Base-by-base conservation (phyloP, 805 yeast species). In the Yarrowia bubula region DNA sequence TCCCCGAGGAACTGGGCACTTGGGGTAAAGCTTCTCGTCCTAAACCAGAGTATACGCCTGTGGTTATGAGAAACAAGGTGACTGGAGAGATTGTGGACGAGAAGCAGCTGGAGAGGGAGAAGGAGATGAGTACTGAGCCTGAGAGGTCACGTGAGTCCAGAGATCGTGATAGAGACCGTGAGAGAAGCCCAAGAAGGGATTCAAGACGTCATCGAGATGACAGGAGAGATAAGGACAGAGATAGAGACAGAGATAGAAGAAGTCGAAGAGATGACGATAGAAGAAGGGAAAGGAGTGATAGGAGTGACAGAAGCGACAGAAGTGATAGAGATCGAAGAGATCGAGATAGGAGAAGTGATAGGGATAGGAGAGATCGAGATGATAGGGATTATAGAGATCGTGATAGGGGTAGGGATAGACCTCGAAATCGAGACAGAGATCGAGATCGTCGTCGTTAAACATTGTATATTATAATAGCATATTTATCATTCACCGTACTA, bases 1-100 rank as follows among this genome's bases (percentile, higher is more conserved):
- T 66, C 32, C 63, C 71, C 70, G 48, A 71, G 53, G 70, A 73
- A 66, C 37, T 69, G 70, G 68, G 79, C 70, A 18, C 78, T 66
- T 65, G 80, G 80, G 60, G 79, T 70, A 64, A 72, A 71, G 66
- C 68, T 3, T 65, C 65, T 13, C 58, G 69, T 3, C 69, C 68
- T 2, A 74, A 71, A 7, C 68, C 67, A 63, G 57, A 73, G 7
- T 80, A 79, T 65, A 68, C 77, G 64, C 83, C 83, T 4, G 66
- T 80, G 3, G 71, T 72, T 4, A 31, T 55, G 61, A 10, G 61
- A 17, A 55, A 55, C 14, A 47, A 39, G n/a, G 15, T 37, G 2
- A 74, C 75, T 3, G 78, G 76, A 6, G 62, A 71, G 65, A 66
- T 44, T 13, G 67, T 65, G 4, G 67, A 65, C 10, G 70, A 67